These are phyloP conservation scores for Collariella sp. DNA, from an alignment of 495 filamentous ascomycete species.

Conservation along the genomic window DNA sequence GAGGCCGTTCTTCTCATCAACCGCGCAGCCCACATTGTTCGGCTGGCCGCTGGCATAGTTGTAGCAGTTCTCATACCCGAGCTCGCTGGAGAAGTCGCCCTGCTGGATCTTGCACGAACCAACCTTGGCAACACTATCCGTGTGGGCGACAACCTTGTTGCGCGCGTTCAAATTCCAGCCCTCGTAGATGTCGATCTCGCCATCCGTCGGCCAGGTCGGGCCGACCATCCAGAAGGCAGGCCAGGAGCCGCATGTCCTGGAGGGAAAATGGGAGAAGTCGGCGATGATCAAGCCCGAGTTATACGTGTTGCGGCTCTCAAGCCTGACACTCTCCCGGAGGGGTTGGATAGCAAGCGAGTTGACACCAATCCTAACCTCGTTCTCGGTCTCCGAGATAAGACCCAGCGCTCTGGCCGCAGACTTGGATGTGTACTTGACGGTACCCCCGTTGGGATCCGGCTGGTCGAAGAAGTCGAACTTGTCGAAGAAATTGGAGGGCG, in stretches of 20 bases:
- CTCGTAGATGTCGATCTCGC: constrained; percentile 89
- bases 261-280: constrained; percentile 66
- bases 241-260: constrained; percentile 52
- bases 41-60: constrained; percentile 28
- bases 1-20: constrained; percentile 41
- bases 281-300: constrained; percentile 61
- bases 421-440: constrained; percentile 53
- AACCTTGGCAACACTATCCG: constrained; percentile 48
- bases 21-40: constrained; percentile 30
- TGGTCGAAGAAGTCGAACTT: constrained; percentile 42
- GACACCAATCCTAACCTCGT: constrained; percentile 43
- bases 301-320: constrained; percentile 58
- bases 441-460: constrained; percentile 56
- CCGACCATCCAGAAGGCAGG: constrained; percentile 65
- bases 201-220: constrained; percentile 63
- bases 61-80: constrained; percentile 49
- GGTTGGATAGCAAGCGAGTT: constrained; percentile 24
- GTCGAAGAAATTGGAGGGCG: constrained; percentile 44
- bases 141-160: constrained; percentile 70
- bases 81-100: constrained; percentile 38
- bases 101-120: constrained; percentile 47
- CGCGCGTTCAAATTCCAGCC: constrained; percentile 57
- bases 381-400: constrained; percentile 44
- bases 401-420: constrained; percentile 42
- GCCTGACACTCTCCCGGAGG: constrained; percentile 55